Evolutionary conservation across 129 eudicot genomes (phyloP), one percentile per base, ranked within the genome.

Genomic region (Logfia minima): DNA sequence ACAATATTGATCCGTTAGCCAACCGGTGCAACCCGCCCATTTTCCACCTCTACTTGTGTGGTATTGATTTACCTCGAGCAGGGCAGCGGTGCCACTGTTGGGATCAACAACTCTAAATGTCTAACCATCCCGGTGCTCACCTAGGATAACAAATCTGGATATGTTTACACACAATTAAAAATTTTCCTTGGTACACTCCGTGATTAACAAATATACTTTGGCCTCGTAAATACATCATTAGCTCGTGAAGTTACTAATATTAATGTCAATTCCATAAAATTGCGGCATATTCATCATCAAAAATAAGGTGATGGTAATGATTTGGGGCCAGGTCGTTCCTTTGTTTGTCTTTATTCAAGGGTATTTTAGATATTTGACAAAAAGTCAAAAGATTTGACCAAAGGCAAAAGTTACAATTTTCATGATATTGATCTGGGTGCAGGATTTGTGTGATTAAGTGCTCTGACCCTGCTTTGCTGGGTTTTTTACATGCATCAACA

Each of bases 51-150:
- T 59, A 39, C 52, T 43, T 22, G 26, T 52, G 19, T 58, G 35
- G 68, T 63, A 37, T 53, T 24, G 56, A 45, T 66, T 80, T 81
- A 92, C 98, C 96, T 88, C 98, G 22, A 92, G 96, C 77, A 92
- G 70, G 64, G 89, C 75, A 52, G 98, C 96, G 19, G 98, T 90
- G 75, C 98, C 98, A 78, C 98, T 92, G 80, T 90, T 92, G 80
- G 98, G 98, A 85, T 92, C 98, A 82, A 85, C 98, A 71, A 94
- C 98, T 80, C 98, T 96, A 61, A 90, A 92, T 31, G 98, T 88
- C 96, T 96, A 92, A 66, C 96, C 98, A 78, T 90, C 98, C 39
- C 98, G 85, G 84, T 92, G 98, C 75, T 92, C 90, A 66, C 96
- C 98, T 70, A 92, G 78, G 55, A 92, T 92, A 69, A 92, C 88